Conservation (phyloP, 2,329 filamentous ascomycete genomes). For the Colletotrichum destructivum region DNA sequence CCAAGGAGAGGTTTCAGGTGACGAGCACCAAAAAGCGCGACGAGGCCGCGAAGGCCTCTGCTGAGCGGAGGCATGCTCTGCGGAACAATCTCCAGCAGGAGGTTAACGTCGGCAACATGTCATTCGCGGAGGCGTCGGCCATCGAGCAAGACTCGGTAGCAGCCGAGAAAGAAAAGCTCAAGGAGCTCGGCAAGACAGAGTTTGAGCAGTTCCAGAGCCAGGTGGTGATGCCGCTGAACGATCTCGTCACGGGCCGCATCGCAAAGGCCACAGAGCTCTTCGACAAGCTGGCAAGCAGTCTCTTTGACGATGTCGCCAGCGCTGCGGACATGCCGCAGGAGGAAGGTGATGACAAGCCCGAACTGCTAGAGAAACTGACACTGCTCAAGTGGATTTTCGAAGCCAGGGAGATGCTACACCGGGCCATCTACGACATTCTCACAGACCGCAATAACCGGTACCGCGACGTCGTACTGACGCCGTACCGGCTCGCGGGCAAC, state of each 20-base stretch:
- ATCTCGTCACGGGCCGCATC: constrained; percentile 83
- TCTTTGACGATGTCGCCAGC: constrained; percentile 77
- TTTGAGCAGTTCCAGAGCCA: constrained; percentile 88
- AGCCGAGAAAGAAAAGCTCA: constrained; percentile 78
- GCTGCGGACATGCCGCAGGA: constrained; percentile 89
- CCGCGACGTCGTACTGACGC: constrained; percentile 84
- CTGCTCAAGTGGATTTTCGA: constrained; percentile 98
- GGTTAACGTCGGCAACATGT: constrained; percentile 83
- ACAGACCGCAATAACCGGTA: constrained; percentile 90
- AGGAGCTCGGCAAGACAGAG: constrained; percentile 82
- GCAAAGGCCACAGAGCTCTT: constrained; percentile 83
- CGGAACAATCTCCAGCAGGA: constrained; percentile 83
- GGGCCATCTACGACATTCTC: constrained; percentile 87
- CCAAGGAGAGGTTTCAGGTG: constrained; percentile 73
- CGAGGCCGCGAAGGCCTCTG: constrained; percentile 65
- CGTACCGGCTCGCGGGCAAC: constrained; percentile 83
- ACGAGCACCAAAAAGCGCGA: constrained; percentile 73
- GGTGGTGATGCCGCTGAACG: constrained; percentile 88
- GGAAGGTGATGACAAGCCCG: constrained; percentile 94
- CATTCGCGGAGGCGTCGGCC: constrained; percentile 85
- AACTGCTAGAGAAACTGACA: constrained; percentile 93
- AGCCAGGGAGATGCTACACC: constrained; percentile 88
- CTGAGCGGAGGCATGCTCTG: constrained; percentile 74
- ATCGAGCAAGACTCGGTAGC: constrained; percentile 83
- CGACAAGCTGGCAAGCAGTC: constrained; percentile 78